phyloP scores from a whole-genome alignment of 2,329 filamentous ascomycete species.

The Parafenestella ontariensis region DNA sequence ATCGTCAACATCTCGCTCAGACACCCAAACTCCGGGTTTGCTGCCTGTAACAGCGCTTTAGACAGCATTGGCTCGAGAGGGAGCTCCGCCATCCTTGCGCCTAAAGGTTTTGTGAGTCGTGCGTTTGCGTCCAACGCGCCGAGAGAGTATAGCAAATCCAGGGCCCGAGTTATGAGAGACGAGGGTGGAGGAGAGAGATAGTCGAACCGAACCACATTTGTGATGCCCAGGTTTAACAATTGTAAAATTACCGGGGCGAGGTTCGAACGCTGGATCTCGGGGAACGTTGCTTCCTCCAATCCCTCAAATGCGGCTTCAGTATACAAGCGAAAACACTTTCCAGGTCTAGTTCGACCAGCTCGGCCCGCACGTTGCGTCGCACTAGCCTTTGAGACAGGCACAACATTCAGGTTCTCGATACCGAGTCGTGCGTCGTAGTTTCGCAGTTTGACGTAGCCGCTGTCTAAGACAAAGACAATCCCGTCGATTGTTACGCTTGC shows the following conservation, averaged over 20 bases:
- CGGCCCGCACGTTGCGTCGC: conserved; percentile 91
- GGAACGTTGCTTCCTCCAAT: conserved; percentile 76
- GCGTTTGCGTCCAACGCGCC: conserved; percentile 89
- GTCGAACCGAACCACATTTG: conserved; percentile 90
- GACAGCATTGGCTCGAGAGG: conserved; percentile 96
- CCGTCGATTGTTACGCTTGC: conserved; percentile 93
- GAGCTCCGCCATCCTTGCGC: conserved; percentile 88
- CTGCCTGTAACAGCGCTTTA: conserved; percentile 79
- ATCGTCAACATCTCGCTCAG: conserved; percentile 88
- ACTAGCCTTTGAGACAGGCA: conserved; percentile 86
- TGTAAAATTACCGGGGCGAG: conserved; percentile 88
- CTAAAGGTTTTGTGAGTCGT: conserved; percentile 88
- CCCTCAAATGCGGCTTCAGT: conserved; percentile 74
- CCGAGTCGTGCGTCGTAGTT: conserved; percentile 84
- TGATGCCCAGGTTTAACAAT: conserved; percentile 92
- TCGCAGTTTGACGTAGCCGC: conserved; percentile 87
- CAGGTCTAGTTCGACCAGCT: conserved; percentile 85
- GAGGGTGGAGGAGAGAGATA: conserved; percentile 87
- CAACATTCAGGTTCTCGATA: conserved; percentile 85
- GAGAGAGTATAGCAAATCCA: conserved; percentile 86
- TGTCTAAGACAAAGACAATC: conserved; percentile 89
- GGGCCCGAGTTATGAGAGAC: conserved; percentile 81
- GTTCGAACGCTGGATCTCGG: conserved; percentile 92
- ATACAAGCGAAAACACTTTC: conserved; percentile 94
- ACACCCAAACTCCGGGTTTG: conserved; percentile 70